Evolutionary conservation across 2,329 filamentous ascomycete species (phyloP).

Genomic region (Biscogniauxia marginata): DNA sequence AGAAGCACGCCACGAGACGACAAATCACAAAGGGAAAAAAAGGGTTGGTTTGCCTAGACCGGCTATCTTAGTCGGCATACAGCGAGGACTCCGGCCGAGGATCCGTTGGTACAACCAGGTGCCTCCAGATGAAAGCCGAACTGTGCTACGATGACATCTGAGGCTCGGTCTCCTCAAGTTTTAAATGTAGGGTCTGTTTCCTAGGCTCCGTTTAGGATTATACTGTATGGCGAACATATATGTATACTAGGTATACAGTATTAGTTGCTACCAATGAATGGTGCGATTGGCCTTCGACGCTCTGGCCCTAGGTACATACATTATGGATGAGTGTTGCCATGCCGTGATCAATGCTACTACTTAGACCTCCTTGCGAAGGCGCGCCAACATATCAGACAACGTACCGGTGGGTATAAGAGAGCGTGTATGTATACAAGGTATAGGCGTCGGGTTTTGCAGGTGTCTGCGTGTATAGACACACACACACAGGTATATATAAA

Average conservation of each 20-base stretch:
- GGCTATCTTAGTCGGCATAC: not conserved
- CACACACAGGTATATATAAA: no score
- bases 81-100: not conserved
- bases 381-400: not conserved
- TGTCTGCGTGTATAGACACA: constrained; percentile 10
- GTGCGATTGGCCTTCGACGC: not conserved
- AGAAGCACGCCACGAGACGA: not conserved
- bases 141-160: not conserved
- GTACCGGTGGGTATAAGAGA: not conserved
- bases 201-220: not conserved
- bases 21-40: not conserved
- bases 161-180: not conserved
- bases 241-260: not conserved
- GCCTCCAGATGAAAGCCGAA: not conserved
- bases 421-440: not conserved
- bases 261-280: not conserved
- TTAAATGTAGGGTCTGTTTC: not conserved
- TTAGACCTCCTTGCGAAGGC: not conserved
- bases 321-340: not conserved
- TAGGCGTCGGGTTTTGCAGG: constrained; percentile 10
- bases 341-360: not conserved
- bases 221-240: not conserved
- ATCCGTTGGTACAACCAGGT: not conserved
- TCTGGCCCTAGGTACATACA: not conserved
- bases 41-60: not conserved